Evolutionary conservation across 768 basidiomycete species (phyloP).

Genomic region (Russula sp.): DNA sequence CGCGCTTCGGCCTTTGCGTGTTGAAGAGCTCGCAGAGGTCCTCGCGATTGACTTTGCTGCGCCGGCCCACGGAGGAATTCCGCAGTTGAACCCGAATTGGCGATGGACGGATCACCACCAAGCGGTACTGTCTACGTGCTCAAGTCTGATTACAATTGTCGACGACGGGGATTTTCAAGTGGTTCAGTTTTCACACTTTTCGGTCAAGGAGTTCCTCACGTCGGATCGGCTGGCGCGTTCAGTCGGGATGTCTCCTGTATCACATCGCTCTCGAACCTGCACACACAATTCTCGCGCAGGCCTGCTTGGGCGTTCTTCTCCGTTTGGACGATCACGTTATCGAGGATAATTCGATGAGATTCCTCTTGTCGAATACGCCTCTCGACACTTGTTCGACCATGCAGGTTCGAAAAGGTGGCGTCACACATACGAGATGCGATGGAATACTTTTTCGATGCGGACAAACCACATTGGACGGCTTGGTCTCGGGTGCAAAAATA

Average conservation of each 20-base stretch:
- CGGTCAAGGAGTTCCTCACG: slow-evolving; percentile 15
- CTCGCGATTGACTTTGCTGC: background rate
- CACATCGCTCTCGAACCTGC: slow-evolving; percentile 4
- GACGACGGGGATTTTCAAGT: background rate
- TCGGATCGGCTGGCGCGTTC: slow-evolving; percentile 1
- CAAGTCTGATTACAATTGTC: slow-evolving; percentile 5
- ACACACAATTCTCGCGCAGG: slow-evolving; percentile 8
- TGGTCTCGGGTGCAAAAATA: too few species aligned
- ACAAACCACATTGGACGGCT: background rate
- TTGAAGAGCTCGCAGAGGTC: too few species aligned
- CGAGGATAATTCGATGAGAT: too few species aligned
- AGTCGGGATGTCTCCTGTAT: background rate
- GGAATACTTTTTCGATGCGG: too few species aligned
- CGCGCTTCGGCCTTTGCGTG: too few species aligned
- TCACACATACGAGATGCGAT: too few species aligned
- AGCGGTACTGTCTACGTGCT: background rate
- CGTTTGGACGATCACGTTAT: too few species aligned
- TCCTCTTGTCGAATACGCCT: too few species aligned
- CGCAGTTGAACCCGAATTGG: slow-evolving; percentile 4
- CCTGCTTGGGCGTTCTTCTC: background rate
- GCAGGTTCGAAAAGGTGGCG: too few species aligned
- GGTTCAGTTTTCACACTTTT: slow-evolving; percentile 19
- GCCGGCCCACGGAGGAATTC: background rate
- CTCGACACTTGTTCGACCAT: too few species aligned
- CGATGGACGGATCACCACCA: background rate